A percentile compares a stretch with the other conserved stretches of the same genome.
Evolutionary conservation across 83 land plant species (phyloP).

Genomic region (Thuja plicata): DNA sequence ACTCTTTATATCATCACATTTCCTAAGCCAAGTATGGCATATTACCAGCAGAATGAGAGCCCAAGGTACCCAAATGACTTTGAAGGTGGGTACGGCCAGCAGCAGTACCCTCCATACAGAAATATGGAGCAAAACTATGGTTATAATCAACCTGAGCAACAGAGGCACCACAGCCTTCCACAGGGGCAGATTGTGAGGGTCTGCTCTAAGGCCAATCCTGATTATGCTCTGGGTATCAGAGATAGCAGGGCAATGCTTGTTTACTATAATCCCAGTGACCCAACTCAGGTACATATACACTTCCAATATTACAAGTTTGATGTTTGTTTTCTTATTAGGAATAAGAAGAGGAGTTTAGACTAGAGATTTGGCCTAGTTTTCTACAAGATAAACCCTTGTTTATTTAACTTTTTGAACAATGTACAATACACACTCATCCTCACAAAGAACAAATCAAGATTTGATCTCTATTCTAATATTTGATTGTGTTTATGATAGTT

Average conservation of each 20-base stretch:
- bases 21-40: background rate
- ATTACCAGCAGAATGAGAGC: background rate
- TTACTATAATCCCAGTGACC: conserved; percentile 10
- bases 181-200: conserved; percentile 10
- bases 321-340: no score
- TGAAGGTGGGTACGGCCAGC: background rate
- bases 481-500: no score
- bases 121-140: background rate
- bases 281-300: conserved; percentile 8
- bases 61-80: background rate
- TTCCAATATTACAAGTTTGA: no score
- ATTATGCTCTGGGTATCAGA: conserved; percentile 3
- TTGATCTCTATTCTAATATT: no score
- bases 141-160: background rate
- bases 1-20: background rate
- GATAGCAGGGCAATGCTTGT: conserved; percentile 1
- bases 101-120: background rate
- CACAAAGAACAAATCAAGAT: no score
- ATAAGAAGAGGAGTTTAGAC: no score
- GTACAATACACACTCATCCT: no score
- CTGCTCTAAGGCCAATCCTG: background rate
- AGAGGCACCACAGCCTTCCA: background rate
- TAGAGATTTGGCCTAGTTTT: no score
- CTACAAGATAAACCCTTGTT: no score
- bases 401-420: no score